These are phyloP conservation scores for Bruguiera gymnorhiza DNA, from an alignment of 345 rosid genomes.

Conservation along the genomic window DNA sequence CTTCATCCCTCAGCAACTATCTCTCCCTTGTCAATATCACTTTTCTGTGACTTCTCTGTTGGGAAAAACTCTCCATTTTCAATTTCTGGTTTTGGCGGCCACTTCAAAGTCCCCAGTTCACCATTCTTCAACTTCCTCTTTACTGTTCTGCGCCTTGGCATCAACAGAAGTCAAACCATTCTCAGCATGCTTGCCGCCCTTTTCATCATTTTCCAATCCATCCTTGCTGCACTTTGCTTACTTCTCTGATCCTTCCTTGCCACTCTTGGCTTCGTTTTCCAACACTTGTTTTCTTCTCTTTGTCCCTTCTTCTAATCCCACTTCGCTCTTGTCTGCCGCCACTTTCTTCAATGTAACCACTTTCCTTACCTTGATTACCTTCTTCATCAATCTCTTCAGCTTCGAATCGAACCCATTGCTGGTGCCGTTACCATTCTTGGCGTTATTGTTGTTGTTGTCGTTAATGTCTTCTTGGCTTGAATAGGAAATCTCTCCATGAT, in stretches of 20 bases:
- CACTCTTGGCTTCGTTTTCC: slow-evolving; percentile 31
- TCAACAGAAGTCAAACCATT: slow-evolving; percentile 11
- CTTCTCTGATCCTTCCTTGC: slow-evolving; percentile 23
- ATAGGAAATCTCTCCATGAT: slow-evolving; percentile 78
- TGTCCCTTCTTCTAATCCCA: slow-evolving; percentile 23
- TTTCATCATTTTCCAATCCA: slow-evolving; percentile 1
- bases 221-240: slow-evolving; percentile 5
- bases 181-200: slow-evolving; percentile 7
- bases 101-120: slow-evolving; percentile 65
- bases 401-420: slow-evolving; percentile 46
- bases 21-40: slow-evolving; percentile 55
- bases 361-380: slow-evolving; percentile 40
- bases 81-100: slow-evolving; percentile 41
- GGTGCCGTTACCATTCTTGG: slow-evolving; percentile 9
- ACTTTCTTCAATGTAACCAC: slow-evolving; percentile 39
- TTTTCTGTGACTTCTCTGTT: slow-evolving; percentile 32
- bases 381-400: slow-evolving; percentile 33
- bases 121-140: slow-evolving; percentile 76
- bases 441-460: slow-evolving; percentile 8
- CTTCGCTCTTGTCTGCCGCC: slow-evolving; percentile 41
- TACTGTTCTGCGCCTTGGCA: slow-evolving; percentile 12
- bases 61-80: slow-evolving; percentile 48
- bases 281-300: slow-evolving; percentile 16
- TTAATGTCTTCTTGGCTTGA: slow-evolving; percentile 47
- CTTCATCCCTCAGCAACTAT: slow-evolving; percentile 43